These are phyloP conservation scores for Smallanthus sonchifolius DNA, from an alignment of 129 eudicot genomes.

Conservation along the genomic window DNA sequence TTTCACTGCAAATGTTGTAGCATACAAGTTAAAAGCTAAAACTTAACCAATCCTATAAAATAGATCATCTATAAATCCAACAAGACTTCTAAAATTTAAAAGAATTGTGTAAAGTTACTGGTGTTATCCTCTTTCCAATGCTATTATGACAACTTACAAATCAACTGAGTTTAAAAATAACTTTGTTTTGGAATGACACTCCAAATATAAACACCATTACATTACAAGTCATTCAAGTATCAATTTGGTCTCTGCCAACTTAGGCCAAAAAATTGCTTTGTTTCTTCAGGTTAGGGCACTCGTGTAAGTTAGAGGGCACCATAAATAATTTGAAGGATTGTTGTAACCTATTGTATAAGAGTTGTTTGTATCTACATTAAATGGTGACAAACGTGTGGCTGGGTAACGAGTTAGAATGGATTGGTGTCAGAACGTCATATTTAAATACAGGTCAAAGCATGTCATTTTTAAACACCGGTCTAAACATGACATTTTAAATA, in stretches of 20 bases:
- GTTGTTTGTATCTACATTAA: not conserved
- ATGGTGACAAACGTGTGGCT: not conserved
- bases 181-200: not conserved
- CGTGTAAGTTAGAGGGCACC: not conserved
- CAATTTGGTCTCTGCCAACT: not conserved
- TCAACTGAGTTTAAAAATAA: not conserved
- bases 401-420: not conserved
- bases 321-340: not conserved
- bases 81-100: not conserved
- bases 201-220: not conserved
- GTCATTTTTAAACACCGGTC: too few relatives aligned
- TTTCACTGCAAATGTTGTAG: conserved; percentile 59
- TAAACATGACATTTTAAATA: too few relatives aligned
- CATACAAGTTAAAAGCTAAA: conserved; percentile 16
- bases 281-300: not conserved
- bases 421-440: not conserved
- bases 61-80: not conserved
- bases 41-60: not conserved
- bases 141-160: not conserved
- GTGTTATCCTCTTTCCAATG: not conserved
- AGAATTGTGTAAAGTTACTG: not conserved
- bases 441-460: too few relatives aligned
- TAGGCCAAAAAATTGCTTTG: not conserved
- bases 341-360: not conserved
- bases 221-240: not conserved